A percentile compares a stretch with the other conserved stretches of the same genome.
These are phyloP conservation scores for Trametes sanguinea DNA, from an alignment of 768 basidiomycete species.

Conservation along the genomic window DNA sequence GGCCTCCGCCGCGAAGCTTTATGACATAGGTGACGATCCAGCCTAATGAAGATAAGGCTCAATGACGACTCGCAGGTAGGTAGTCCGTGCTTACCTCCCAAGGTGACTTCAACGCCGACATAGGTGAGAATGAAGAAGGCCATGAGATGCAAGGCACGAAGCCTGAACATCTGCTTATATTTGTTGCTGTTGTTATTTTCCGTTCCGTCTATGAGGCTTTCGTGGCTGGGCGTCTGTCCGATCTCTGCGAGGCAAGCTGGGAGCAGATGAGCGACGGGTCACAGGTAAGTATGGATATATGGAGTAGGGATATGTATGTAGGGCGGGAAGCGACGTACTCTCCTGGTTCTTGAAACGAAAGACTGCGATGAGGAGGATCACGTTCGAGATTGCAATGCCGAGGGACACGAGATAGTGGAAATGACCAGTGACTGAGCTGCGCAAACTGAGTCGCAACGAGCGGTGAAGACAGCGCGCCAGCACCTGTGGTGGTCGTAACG, in stretches of 20 bases:
- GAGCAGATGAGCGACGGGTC: no score
- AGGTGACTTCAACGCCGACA: conserved; percentile 41
- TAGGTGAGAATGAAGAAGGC: conserved; percentile 36
- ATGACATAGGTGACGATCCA: conserved; percentile 59
- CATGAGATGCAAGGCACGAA: conserved; percentile 42
- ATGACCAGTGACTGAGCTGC: conserved; percentile 65
- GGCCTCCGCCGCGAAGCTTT: conserved; percentile 43
- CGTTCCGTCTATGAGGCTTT: conserved; percentile 35
- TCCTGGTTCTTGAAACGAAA: conserved; percentile 76
- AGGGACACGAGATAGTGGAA: conserved; percentile 77
- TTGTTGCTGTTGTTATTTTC: conserved; percentile 21
- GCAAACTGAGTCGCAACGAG: conserved; percentile 83
- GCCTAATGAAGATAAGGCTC: no score
- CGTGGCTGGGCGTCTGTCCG: conserved; percentile 48
- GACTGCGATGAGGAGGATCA: conserved; percentile 49
- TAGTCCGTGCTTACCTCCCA: conserved; percentile 42
- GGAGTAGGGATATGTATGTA: no score
- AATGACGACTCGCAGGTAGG: no score
- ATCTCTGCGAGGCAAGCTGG: conserved; percentile 46
- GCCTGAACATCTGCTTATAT: conserved; percentile 46
- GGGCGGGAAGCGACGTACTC: conserved; percentile 39
- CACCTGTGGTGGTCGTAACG: conserved; percentile 41
- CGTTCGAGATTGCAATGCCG: conserved; percentile 62
- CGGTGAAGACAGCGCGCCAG: conserved; percentile 68
- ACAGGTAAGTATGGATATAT: no score